Conservation (phyloP, 106 monocot species). For the Platanthera guangdongensis region DNA sequence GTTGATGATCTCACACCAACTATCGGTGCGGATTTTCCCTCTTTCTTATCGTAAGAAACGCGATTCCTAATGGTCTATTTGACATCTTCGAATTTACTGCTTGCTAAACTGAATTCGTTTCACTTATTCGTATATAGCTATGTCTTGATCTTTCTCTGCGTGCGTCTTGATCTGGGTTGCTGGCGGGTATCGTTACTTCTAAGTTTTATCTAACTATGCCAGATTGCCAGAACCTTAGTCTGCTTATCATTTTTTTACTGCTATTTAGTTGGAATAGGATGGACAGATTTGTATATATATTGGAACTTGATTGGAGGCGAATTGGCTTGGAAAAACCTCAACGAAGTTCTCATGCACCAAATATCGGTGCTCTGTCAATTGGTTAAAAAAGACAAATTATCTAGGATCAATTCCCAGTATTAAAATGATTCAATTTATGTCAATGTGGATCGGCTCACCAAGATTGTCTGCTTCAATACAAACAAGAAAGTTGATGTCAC, state of each 20-base stretch:
- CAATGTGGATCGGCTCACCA: no score
- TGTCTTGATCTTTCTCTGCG: background rate
- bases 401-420: background rate
- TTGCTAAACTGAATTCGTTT: background rate
- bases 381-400: background rate
- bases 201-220: no score
- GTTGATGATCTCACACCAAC: slow-evolving; percentile 10
- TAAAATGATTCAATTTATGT: background rate
- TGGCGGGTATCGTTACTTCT: no score
- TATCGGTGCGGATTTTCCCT: background rate
- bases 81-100: background rate
- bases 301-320: background rate
- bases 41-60: background rate
- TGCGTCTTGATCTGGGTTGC: background rate
- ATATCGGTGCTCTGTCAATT: background rate
- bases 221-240: no score
- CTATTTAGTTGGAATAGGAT: background rate
- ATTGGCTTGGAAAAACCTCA: background rate
- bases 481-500: no score
- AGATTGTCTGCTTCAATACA: no score
- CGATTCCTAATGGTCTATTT: background rate
- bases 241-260: background rate
- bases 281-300: background rate
- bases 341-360: background rate
- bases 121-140: background rate